Evolutionary conservation across 306 rosid genomes (phyloP).

Genomic region (Citrullus mucosospermus): DNA sequence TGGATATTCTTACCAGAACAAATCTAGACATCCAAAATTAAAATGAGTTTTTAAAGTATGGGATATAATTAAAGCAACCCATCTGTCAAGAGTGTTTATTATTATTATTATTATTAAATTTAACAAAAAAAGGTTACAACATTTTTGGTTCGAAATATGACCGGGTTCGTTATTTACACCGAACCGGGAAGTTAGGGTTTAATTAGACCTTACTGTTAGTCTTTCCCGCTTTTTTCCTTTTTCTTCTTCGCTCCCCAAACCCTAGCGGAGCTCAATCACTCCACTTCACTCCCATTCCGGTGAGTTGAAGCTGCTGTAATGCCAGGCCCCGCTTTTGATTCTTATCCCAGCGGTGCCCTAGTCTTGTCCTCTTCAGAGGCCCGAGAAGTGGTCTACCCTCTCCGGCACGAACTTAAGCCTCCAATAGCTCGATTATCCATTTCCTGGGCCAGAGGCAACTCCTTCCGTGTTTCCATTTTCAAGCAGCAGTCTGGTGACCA

Average conservation of each 20-base stretch:
- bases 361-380: conserved; percentile 30
- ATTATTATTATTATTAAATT: too few species aligned
- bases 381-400: conserved; percentile 26
- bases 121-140: too few species aligned
- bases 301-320: conserved; percentile 20
- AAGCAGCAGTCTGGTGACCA: conserved; percentile 7
- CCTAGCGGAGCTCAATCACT: conserved; percentile 14
- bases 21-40: too few species aligned
- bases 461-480: conserved; percentile 64
- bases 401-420: conserved; percentile 51
- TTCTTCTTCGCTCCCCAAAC: not conserved
- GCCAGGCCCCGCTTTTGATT: not conserved
- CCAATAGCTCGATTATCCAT: conserved; percentile 58
- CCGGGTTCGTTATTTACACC: not conserved
- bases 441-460: conserved; percentile 79
- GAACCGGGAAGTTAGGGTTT: not conserved
- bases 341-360: conserved; percentile 22
- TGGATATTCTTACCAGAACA: too few species aligned
- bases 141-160: not conserved
- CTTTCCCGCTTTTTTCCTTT: not conserved
- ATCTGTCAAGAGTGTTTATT: too few species aligned
- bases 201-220: not conserved
- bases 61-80: too few species aligned
- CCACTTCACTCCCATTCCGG: not conserved
- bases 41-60: too few species aligned